Evolutionary conservation across 345 rosid genomes (phyloP).

Genomic region (Pugionium cornutum): DNA sequence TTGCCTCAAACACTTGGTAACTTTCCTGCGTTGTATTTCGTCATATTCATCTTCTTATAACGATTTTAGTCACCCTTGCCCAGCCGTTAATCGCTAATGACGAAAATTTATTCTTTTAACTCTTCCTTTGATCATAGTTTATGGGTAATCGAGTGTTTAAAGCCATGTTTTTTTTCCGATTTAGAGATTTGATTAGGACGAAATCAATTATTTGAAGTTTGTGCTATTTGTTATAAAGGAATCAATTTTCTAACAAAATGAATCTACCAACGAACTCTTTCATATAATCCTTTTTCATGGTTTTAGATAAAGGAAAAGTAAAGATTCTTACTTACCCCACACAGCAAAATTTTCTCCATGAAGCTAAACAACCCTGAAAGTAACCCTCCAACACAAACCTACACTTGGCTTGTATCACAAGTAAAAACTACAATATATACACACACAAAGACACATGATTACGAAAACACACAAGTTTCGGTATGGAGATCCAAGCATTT

Average conservation of each 20-base stretch:
- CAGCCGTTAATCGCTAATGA: not conserved
- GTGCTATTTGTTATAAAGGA: too few species aligned
- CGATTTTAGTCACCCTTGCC: not conserved
- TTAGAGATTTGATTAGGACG: too few species aligned
- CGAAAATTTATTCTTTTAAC: not conserved
- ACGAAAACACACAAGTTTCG: too few species aligned
- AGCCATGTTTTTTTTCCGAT: too few species aligned
- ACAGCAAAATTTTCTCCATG: constrained; percentile 31
- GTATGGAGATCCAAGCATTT: constrained; percentile 33
- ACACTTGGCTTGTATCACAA: constrained; percentile 43
- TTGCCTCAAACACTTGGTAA: constrained; percentile 2
- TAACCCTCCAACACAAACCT: constrained; percentile 46
- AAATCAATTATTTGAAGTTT: too few species aligned
- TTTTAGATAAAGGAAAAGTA: constrained; percentile 28
- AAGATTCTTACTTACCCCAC: constrained; percentile 43
- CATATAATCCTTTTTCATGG: constrained; percentile 11
- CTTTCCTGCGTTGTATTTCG: not conserved
- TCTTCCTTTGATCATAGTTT: too few species aligned
- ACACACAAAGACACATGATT: not conserved
- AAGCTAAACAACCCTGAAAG: constrained; percentile 37
- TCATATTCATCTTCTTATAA: constrained; percentile 2
- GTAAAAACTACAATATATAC: constrained; percentile 46
- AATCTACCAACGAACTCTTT: constrained; percentile 30
- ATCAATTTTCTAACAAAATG: constrained; percentile 13
- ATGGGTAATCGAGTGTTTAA: too few species aligned